phyloP scores from a whole-genome alignment of 805 yeast species.

The Vanderwaltozyma verrucispora region DNA sequence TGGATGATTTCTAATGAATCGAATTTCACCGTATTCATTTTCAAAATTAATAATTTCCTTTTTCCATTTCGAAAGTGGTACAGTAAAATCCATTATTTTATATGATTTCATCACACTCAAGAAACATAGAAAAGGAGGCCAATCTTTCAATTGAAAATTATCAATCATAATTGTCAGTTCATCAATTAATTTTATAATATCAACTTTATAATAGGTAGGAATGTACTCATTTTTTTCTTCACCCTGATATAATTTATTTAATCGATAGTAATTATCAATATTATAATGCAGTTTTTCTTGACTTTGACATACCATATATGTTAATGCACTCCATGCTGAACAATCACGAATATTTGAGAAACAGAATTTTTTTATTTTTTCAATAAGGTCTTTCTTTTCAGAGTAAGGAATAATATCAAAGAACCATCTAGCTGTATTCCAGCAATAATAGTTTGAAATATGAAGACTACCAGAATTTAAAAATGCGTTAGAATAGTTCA shows the following conservation, averaged over 20 bases:
- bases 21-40: slow-evolving; percentile 3
- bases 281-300: background rate
- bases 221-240: background rate
- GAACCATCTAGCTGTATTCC: slow-evolving; percentile 30
- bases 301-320: background rate
- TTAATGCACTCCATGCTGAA: slow-evolving; percentile 27
- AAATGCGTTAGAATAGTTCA: slow-evolving; percentile 12
- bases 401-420: slow-evolving; percentile 14
- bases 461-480: slow-evolving; percentile 26
- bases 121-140: slow-evolving; percentile 23
- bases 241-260: background rate
- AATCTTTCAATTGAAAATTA: slow-evolving; percentile 9
- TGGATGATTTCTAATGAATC: slow-evolving; percentile 6
- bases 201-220: background rate
- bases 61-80: slow-evolving; percentile 9
- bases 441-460: slow-evolving; percentile 31
- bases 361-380: slow-evolving; percentile 18
- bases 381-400: slow-evolving; percentile 6
- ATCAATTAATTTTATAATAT: slow-evolving; percentile 1
- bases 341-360: slow-evolving; percentile 21
- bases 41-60: slow-evolving; percentile 10
- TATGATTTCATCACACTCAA: slow-evolving; percentile 3
- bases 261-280: background rate
- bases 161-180: slow-evolving; percentile 11
- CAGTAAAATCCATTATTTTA: no score